Conservation (phyloP, 495 filamentous ascomycete genomes). For the Bacidia rubella region DNA sequence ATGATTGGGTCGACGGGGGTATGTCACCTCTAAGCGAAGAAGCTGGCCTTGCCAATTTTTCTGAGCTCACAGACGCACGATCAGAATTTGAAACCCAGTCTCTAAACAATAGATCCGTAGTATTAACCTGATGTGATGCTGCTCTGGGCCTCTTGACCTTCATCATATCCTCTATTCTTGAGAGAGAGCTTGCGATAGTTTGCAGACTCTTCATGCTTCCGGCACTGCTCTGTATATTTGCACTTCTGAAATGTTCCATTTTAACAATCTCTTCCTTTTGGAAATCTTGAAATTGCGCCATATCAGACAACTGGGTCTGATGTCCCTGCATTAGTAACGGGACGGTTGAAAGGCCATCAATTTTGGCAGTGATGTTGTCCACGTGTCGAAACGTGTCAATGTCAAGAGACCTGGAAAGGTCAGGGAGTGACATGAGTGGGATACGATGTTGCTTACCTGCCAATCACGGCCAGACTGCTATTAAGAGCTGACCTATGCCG, state of each 20-base stretch:
- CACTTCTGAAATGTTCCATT: constrained; percentile 3
- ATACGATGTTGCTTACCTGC: background rate
- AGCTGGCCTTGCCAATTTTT: too few species aligned
- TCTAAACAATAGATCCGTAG: too few species aligned
- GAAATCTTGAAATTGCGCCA: background rate
- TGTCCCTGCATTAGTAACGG: too few species aligned
- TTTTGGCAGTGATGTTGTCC: background rate
- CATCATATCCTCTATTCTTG: constrained; percentile 11
- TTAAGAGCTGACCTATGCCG: constrained; percentile 5
- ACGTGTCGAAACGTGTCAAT: background rate
- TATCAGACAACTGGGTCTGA: too few species aligned
- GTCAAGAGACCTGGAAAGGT: constrained; percentile 2
- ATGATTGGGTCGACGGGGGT: too few species aligned
- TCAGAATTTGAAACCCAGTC: too few species aligned
- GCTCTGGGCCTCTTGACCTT: too few species aligned
- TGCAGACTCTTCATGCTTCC: constrained; percentile 5
- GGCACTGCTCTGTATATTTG: background rate
- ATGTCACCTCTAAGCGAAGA: too few species aligned
- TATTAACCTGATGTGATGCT: too few species aligned
- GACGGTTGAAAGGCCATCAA: background rate
- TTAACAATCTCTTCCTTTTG: constrained; percentile 1
- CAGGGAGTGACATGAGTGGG: background rate
- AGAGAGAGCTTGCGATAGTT: constrained; percentile 9
- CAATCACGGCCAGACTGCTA: constrained; percentile 4
- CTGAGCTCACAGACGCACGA: too few species aligned